Evolutionary conservation across 2,329 filamentous ascomycete species (phyloP).

Genomic region (Colletotrichum brevisporum): DNA sequence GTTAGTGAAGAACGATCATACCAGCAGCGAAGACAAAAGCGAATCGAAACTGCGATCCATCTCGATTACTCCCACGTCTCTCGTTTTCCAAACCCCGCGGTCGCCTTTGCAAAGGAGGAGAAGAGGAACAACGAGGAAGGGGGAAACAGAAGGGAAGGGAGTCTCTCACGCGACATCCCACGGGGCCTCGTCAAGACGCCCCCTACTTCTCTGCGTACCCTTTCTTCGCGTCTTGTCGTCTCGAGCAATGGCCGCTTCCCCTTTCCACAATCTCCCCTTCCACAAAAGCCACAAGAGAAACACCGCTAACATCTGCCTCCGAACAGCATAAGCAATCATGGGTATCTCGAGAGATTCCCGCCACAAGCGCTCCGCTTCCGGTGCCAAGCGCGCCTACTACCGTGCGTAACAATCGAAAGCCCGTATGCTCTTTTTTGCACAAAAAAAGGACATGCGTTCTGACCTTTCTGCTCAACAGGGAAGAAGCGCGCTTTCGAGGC

Average conservation of each 20-base stretch:
- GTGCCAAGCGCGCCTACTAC: constrained; percentile 97
- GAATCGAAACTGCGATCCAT: not conserved
- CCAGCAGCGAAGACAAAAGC: not conserved
- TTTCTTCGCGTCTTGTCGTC: not conserved
- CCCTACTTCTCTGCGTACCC: no score
- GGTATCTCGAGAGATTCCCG: constrained; percentile 99
- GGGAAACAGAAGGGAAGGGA: no score
- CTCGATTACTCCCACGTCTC: not conserved
- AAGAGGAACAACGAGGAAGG: no score
- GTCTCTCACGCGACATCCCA: no score
- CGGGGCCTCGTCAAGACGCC: no score
- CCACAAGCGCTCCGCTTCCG: constrained; percentile 99
- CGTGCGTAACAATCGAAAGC: constrained; percentile 79
- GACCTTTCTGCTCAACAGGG: constrained; percentile 75
- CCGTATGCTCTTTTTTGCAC: constrained; percentile 67
- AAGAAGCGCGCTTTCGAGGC: constrained; percentile 99
- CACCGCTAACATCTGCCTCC: constrained; percentile 44
- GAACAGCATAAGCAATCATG: constrained; percentile 84
- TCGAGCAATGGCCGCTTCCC: not conserved
- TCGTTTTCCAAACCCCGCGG: no score
- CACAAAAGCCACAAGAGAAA: not conserved
- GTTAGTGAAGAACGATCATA: constrained; percentile 33
- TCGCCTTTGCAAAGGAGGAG: no score
- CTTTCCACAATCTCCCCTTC: no score
- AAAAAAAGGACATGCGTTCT: constrained; percentile 75